phyloP scores from a whole-genome alignment of 1,284 basidiomycete genomes.

The Violaceomyces palustris region DNA sequence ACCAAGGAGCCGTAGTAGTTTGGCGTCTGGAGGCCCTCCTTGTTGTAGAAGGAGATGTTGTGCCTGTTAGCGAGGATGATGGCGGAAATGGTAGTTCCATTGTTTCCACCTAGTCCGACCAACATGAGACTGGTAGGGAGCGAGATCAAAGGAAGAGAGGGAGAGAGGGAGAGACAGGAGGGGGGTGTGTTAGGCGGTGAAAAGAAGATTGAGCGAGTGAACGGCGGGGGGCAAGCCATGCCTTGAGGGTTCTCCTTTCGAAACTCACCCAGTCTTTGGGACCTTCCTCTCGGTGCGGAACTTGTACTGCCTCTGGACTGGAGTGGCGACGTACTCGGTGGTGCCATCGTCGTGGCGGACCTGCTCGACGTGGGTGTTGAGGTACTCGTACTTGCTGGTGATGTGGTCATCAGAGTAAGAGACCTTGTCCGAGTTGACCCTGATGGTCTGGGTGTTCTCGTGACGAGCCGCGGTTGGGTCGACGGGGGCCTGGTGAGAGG shows the following conservation, averaged over 20 bases:
- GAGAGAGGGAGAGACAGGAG: too few species aligned
- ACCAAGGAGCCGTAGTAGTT: slow-evolving; percentile 76
- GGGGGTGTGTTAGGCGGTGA: too few species aligned
- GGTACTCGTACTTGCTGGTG: slow-evolving; percentile 47
- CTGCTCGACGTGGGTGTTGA: slow-evolving; percentile 50
- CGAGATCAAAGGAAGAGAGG: too few species aligned
- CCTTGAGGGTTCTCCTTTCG: too few species aligned
- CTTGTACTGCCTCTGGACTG: slow-evolving; percentile 58
- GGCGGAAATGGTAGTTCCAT: slow-evolving; percentile 88
- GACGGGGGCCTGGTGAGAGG: slow-evolving; percentile 16
- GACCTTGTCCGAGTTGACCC: slow-evolving; percentile 49
- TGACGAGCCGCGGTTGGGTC: slow-evolving; percentile 51
- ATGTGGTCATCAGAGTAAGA: slow-evolving; percentile 45
- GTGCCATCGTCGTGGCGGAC: slow-evolving; percentile 38
- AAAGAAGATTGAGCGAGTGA: too few species aligned
- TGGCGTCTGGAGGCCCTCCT: slow-evolving; percentile 83
- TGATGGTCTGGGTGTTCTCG: slow-evolving; percentile 46
- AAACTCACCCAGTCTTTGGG: slow-evolving; percentile 91
- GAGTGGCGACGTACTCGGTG: slow-evolving; percentile 47
- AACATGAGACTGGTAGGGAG: slow-evolving; percentile 91
- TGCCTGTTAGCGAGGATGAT: slow-evolving; percentile 94
- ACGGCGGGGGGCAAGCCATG: too few species aligned
- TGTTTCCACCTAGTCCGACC: slow-evolving; percentile 95
- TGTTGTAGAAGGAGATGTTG: slow-evolving; percentile 92
- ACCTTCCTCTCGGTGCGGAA: slow-evolving; percentile 87